Conservation (phyloP, 1,139 yeast species). For the Blastobotrys illinoisensis region DNA sequence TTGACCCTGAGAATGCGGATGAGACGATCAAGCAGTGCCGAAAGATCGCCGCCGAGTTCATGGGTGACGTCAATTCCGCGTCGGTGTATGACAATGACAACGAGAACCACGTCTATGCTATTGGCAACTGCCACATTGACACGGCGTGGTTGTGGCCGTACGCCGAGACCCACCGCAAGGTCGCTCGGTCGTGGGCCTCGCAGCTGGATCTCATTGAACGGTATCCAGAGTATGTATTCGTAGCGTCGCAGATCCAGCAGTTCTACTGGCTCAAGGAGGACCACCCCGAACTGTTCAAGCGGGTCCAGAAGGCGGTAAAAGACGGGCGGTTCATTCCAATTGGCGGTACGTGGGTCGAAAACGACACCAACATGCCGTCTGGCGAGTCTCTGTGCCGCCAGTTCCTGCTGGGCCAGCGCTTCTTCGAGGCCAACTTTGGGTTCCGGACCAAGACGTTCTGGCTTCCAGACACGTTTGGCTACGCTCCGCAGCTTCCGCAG, state of each 20-base stretch:
- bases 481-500: constrained; percentile 92
- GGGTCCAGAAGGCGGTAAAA: constrained; percentile 59
- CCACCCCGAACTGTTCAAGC: constrained; percentile 71
- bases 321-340: constrained; percentile 78
- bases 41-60: constrained; percentile 53
- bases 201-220: constrained; percentile 79
- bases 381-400: constrained; percentile 91
- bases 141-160: constrained; percentile 99
- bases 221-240: constrained; percentile 90
- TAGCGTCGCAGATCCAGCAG: constrained; percentile 94
- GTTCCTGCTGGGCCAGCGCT: constrained; percentile 84
- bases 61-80: constrained; percentile 63
- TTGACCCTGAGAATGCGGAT: constrained; percentile 51
- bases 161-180: constrained; percentile 88
- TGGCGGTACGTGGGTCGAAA: constrained; percentile 98
- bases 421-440: constrained; percentile 75
- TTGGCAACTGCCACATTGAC: constrained; percentile 95
- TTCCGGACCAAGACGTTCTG: constrained; percentile 69
- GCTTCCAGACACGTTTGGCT: constrained; percentile 98
- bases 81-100: constrained; percentile 45
- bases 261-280: constrained; percentile 84
- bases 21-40: constrained; percentile 56
- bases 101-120: constrained; percentile 53
- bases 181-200: constrained; percentile 93
- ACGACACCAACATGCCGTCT: constrained; percentile 88